These are phyloP conservation scores for Tricholoma furcatifolium DNA, from an alignment of 768 basidiomycete species.

Conservation along the genomic window DNA sequence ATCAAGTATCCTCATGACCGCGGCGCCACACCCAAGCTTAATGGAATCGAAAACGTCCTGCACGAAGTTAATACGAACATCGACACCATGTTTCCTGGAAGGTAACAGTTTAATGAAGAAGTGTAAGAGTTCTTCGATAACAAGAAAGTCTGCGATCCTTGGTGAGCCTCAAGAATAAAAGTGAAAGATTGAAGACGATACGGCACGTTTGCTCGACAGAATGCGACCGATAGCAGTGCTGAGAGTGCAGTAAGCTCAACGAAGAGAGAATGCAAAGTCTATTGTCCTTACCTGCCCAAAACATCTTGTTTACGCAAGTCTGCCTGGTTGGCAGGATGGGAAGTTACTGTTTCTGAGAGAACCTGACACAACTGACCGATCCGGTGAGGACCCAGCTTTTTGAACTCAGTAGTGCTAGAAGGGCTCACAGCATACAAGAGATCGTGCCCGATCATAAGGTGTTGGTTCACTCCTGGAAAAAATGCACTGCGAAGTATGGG, in stretches of 20 bases:
- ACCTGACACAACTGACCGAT: conserved; percentile 48
- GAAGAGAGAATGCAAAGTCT: not conserved
- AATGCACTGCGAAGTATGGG: conserved; percentile 22
- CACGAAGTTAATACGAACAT: conserved; percentile 47
- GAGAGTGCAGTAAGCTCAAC: not conserved
- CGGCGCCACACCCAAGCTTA: conserved; percentile 32
- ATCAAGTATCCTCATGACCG: conserved; percentile 41
- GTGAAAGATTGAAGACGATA: conserved; percentile 12
- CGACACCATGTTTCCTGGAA: conserved; percentile 27
- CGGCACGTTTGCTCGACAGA: conserved; percentile 47
- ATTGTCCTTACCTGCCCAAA: conserved; percentile 46
- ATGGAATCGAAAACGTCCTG: conserved; percentile 47
- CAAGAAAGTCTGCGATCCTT: conserved; percentile 43
- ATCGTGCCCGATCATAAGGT: conserved; percentile 10
- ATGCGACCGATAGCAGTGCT: conserved; percentile 39
- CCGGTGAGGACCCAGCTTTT: not conserved
- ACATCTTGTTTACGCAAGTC: conserved; percentile 41
- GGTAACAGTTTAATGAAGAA: conserved; percentile 58
- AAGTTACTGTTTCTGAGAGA: conserved; percentile 45
- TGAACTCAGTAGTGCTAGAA: not conserved
- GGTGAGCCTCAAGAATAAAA: not conserved
- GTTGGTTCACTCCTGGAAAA: conserved; percentile 7
- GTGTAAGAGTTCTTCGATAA: conserved; percentile 55
- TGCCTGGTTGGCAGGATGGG: conserved; percentile 40
- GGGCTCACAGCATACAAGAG: conserved; percentile 25